phyloP scores from a whole-genome alignment of 2,329 filamentous ascomycete species.

The Aspergillus brasiliensis region DNA sequence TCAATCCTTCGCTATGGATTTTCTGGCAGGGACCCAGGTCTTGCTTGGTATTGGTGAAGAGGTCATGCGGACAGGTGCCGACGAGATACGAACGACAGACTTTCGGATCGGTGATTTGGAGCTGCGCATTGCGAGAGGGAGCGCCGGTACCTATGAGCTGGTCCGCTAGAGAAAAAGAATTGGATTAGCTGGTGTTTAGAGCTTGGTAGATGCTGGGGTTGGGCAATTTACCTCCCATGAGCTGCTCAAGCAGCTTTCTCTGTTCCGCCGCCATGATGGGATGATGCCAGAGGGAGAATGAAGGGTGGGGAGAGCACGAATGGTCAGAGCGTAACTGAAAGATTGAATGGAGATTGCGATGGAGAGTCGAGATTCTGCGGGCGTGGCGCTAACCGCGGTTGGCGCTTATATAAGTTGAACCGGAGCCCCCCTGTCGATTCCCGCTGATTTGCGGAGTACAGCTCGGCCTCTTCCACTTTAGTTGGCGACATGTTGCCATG shows the following conservation, averaged over 20 bases:
- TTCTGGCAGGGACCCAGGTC: slow-evolving; percentile 89
- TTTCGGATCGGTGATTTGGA: slow-evolving; percentile 87
- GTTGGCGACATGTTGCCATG: background rate
- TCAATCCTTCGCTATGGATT: slow-evolving; percentile 83
- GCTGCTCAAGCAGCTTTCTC: slow-evolving; percentile 96
- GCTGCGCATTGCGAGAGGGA: slow-evolving; percentile 72
- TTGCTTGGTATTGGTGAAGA: slow-evolving; percentile 99
- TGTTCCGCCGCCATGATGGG: slow-evolving; percentile 88
- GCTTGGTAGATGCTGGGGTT: background rate
- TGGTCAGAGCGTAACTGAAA: slow-evolving; percentile 4
- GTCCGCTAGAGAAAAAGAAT: slow-evolving; percentile 44
- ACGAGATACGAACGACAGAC: slow-evolving; percentile 93
- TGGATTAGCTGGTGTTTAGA: slow-evolving; percentile 28
- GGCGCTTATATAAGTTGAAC: slow-evolving; percentile 19
- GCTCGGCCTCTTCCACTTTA: background rate
- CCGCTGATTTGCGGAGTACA: background rate
- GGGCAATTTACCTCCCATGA: slow-evolving; percentile 58
- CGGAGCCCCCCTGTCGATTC: slow-evolving; percentile 8
- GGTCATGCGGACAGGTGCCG: slow-evolving; percentile 94
- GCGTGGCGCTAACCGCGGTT: slow-evolving; percentile 31
- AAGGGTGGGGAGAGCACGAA: background rate
- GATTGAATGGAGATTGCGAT: slow-evolving; percentile 10
- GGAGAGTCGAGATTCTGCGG: slow-evolving; percentile 16
- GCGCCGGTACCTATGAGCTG: slow-evolving; percentile 78
- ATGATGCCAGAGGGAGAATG: slow-evolving; percentile 1